Conservation (phyloP, 768 basidiomycete species). For the Pleurotus platypus region DNA sequence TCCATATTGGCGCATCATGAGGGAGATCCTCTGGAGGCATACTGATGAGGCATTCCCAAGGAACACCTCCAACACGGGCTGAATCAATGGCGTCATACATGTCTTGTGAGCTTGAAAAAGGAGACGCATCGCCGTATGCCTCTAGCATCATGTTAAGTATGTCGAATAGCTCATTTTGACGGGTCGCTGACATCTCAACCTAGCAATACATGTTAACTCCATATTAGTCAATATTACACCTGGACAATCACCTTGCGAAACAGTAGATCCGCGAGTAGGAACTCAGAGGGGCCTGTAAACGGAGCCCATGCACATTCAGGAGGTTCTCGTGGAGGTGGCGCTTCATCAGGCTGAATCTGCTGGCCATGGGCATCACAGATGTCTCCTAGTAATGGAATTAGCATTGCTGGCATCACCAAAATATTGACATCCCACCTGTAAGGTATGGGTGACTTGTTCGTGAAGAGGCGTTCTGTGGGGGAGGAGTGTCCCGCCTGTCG, state of each 20-base stretch:
- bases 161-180: constrained; percentile 17
- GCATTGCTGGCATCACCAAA: too few relatives aligned
- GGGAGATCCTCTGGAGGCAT: constrained; percentile 12
- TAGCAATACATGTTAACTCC: too few relatives aligned
- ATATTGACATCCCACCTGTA: too few relatives aligned
- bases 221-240: too few relatives aligned
- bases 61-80: constrained; percentile 18
- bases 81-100: constrained; percentile 25
- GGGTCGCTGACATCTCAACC: constrained; percentile 17
- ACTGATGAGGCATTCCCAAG: constrained; percentile 21
- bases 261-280: constrained; percentile 12
- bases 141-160: constrained; percentile 10
- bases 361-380: too few relatives aligned
- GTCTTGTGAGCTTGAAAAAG: constrained; percentile 20
- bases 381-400: too few relatives aligned
- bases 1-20: constrained; percentile 27
- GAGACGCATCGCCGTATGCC: not conserved
- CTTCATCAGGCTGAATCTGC: too few relatives aligned
- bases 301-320: too few relatives aligned
- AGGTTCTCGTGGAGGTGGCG: too few relatives aligned
- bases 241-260: constrained; percentile 1
- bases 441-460: too few relatives aligned
- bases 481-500: too few relatives aligned
- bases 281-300: not conserved
- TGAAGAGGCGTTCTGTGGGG: too few relatives aligned